These are phyloP conservation scores for Penicillium olsonii DNA, from an alignment of 2,329 filamentous ascomycete genomes.

Conservation along the genomic window DNA sequence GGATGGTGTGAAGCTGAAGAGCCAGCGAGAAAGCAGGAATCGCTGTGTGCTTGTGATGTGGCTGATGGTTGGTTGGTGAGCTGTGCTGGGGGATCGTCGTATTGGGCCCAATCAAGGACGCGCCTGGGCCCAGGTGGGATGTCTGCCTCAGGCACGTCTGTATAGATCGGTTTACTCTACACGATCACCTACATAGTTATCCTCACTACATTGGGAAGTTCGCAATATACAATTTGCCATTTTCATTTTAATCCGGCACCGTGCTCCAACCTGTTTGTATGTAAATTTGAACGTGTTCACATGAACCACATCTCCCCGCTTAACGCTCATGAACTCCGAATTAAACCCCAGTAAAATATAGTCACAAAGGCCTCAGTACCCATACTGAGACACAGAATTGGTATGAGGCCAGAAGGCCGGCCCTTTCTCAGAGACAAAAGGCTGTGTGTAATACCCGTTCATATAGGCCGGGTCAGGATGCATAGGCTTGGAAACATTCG, in stretches of 20 bases:
- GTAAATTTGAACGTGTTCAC: not conserved
- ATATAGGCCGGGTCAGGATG: conserved; percentile 13
- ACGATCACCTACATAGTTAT: too few relatives aligned
- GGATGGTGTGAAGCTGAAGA: not conserved
- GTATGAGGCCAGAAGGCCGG: conserved; percentile 18
- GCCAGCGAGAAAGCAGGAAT: conserved; percentile 3
- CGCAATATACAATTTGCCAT: not conserved
- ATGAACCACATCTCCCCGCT: not conserved
- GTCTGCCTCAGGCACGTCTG: conserved; percentile 2
- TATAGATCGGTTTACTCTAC: not conserved
- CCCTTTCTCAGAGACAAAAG: conserved; percentile 15
- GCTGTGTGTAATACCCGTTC: conserved; percentile 17
- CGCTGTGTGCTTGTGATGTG: conserved; percentile 7
- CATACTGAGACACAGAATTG: conserved; percentile 16
- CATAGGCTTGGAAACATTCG: conserved; percentile 11
- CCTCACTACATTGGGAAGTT: too few relatives aligned
- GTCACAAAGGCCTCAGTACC: conserved; percentile 14
- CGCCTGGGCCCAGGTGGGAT: not conserved
- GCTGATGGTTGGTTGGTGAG: conserved; percentile 11
- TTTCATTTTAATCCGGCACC: not conserved
- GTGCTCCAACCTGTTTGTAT: not conserved
- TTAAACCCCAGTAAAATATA: not conserved
- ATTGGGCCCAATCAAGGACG: conserved; percentile 4
- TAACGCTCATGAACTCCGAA: conserved; percentile 10
- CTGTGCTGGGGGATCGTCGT: conserved; percentile 5